Conservation (phyloP, 805 yeast genomes). For the Candida vaughaniae region DNA sequence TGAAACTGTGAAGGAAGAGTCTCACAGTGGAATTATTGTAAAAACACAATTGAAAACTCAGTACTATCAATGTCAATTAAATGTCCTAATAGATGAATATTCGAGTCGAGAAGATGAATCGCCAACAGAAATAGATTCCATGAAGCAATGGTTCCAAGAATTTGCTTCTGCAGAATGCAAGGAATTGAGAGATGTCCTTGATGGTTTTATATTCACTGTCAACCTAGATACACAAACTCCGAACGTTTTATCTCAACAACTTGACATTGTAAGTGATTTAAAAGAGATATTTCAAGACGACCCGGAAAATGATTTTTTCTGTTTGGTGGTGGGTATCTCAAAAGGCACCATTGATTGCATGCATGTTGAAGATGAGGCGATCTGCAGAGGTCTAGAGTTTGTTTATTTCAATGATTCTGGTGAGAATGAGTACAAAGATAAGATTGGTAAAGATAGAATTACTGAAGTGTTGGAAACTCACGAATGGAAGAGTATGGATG, state of each 20-base stretch:
- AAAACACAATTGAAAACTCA: constrained; percentile 26
- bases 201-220: constrained; percentile 46
- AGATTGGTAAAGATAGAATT: constrained; percentile 41
- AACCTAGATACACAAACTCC: constrained; percentile 23
- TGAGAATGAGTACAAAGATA: constrained; percentile 43
- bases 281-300: constrained; percentile 5
- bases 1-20: constrained; percentile 26
- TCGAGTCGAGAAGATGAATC: constrained; percentile 1
- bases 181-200: constrained; percentile 46
- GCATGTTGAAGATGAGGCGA: constrained; percentile 39
- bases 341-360: constrained; percentile 4
- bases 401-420: constrained; percentile 32
- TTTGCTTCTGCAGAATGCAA: constrained; percentile 33
- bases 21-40: constrained; percentile 35
- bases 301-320: constrained; percentile 13
- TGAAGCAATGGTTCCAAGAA: constrained; percentile 37
- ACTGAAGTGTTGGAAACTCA: constrained; percentile 48
- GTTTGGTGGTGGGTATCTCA: constrained; percentile 31
- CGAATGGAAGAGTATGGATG: constrained; percentile 40
- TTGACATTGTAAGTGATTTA: constrained; percentile 14
- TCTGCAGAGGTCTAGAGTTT: constrained; percentile 43
- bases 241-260: constrained; percentile 20
- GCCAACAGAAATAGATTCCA: too few species aligned
- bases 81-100: constrained; percentile 37
- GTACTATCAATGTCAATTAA: constrained; percentile 30